phyloP scores from a whole-genome alignment of 768 basidiomycete species.

The Kwoniella bestiolae region DNA sequence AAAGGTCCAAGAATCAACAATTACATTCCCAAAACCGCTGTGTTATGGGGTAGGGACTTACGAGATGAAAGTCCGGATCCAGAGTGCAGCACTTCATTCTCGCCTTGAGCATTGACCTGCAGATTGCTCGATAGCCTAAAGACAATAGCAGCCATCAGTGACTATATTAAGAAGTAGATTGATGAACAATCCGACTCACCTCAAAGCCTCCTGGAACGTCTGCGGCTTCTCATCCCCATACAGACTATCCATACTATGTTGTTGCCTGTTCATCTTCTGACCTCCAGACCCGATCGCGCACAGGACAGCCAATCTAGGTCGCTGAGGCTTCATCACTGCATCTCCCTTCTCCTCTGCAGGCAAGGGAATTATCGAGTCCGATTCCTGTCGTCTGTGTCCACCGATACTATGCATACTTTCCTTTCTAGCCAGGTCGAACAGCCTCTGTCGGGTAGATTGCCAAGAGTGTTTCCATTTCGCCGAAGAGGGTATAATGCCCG shows the following conservation, averaged over 20 bases:
- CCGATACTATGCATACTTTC: slow-evolving; percentile 43
- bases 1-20: not conserved
- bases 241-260: slow-evolving; percentile 35
- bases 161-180: not conserved
- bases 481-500: slow-evolving; percentile 4
- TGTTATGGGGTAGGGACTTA: slow-evolving; percentile 13
- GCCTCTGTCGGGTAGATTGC: slow-evolving; percentile 39
- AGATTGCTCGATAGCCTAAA: slow-evolving; percentile 33
- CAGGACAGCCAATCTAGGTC: slow-evolving; percentile 29
- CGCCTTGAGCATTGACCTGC: slow-evolving; percentile 30
- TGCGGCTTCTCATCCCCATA: slow-evolving; percentile 24
- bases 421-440: slow-evolving; percentile 45
- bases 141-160: not conserved
- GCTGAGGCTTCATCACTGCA: slow-evolving; percentile 11
- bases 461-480: slow-evolving; percentile 44
- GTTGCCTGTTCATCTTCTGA: slow-evolving; percentile 34
- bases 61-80: slow-evolving; percentile 38
- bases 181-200: slow-evolving; percentile 22
- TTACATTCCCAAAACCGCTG: too few relatives aligned
- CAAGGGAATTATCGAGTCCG: slow-evolving; percentile 38
- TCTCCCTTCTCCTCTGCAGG: not conserved
- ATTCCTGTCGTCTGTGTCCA: slow-evolving; percentile 40
- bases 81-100: slow-evolving; percentile 21
- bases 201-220: slow-evolving; percentile 34
- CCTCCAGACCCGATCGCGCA: slow-evolving; percentile 19